Base-by-base conservation (phyloP, 1,284 basidiomycete genomes). In the Volvariella volvacea region DNA sequence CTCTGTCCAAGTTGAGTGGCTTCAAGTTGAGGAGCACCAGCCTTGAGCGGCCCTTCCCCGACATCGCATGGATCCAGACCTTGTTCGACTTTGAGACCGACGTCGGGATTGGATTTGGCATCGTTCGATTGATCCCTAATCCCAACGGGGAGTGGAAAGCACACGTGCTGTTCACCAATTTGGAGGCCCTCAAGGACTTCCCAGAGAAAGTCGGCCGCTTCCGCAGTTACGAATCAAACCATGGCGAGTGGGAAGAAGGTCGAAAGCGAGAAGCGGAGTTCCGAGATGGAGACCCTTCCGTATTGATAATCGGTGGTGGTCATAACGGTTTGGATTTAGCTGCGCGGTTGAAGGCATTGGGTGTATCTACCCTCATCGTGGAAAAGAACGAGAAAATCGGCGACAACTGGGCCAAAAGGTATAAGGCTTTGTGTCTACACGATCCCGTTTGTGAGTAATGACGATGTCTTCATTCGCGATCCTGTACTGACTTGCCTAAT, bases 311-410 rank as follows among this genome's bases (percentile, higher is more conserved):
- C 38, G 83, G 83, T 2, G 83, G 67, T 7, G 83, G 83, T 0
- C 83, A 87, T 58, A 73, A 74, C 43, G 84, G 83, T 6, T 59
- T 88, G 22, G 74, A 70, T 3, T 55, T 76, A 10, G 80, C 78
- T 2, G 80, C 80, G 31, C 64, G 78, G 38, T 62, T 84, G 46
- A 78, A 78, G 55, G 58, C 66, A 32, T 57, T 82, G 4, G 78
- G 69, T 22, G 62, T 84, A 14, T 58, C 67, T 3, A 63, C 70
- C 9, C 60, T 85, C 16, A 61, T 83, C 10, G 58, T 83, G 22
- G 81, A 84, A 55, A 68, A 64, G 50, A 66, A 73, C 30, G 55
- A 64, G 22, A 64, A 76, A 16, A 64, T 81, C 12, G 80, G 79
- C 0, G 73, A 81, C 53, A 72, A 72, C 50, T 83, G 80, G 80